Evolutionary conservation across 2,329 filamentous ascomycete species (phyloP).

Genomic region (Volutella citrinella): DNA sequence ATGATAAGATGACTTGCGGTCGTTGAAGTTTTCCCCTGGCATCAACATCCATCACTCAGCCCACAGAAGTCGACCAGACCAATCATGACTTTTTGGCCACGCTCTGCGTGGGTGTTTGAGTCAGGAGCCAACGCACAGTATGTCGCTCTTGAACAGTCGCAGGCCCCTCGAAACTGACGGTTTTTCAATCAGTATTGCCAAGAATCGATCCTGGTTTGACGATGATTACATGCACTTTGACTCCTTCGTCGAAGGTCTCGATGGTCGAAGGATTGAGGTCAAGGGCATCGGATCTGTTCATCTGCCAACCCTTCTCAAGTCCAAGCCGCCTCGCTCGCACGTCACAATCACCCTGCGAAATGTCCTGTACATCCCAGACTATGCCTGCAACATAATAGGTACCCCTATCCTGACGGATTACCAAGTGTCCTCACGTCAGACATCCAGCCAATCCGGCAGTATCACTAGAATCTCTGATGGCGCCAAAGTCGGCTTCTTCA

Average conservation of each 20-base stretch:
- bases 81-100: no score
- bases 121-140: no score
- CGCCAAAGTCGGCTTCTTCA: constrained; percentile 1
- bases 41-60: no score
- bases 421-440: background rate
- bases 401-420: background rate
- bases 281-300: constrained; percentile 6
- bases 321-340: constrained; percentile 1
- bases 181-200: constrained; percentile 11
- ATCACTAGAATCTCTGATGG: background rate
- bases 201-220: constrained; percentile 12
- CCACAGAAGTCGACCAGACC: no score
- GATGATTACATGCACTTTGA: constrained; percentile 7
- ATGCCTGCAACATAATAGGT: constrained; percentile 7
- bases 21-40: no score
- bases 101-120: no score
- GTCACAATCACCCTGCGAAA: constrained; percentile 3
- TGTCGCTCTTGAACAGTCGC: no score
- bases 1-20: no score
- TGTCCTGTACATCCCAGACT: constrained; percentile 16
- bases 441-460: background rate
- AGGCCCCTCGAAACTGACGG: no score
- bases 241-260: background rate
- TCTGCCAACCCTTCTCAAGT: constrained; percentile 6
- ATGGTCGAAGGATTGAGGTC: background rate